Base-by-base conservation (phyloP, 345 rosid species). In the Luvunga scandens region DNA sequence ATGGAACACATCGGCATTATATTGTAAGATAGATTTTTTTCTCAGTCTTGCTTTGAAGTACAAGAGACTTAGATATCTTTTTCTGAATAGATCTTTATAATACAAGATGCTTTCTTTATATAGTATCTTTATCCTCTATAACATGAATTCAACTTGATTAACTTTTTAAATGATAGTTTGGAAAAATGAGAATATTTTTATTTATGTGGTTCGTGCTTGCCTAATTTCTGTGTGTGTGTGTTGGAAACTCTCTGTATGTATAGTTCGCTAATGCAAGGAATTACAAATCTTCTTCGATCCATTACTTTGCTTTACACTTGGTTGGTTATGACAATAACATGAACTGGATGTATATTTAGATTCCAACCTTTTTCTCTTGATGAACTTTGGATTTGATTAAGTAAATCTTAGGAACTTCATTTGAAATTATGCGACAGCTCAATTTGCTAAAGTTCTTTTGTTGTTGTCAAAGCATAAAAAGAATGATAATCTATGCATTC, bases 1-100 rank as follows among this genome's bases (percentile, higher is more conserved):
- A 90, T 78, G 98, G 97, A 64, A 84, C 83, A 59, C 95, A 91
- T 86, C 86, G 79, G 9, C 98, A 94, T 85, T 94, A 90, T 77
- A 89, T 81, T 78, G 97, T 93, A 89, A 93, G 97, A 72, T 64
- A 59, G 3, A 75, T 63, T 21, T 22, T 22, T 22, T 74, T 69
- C 73, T 14, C 3, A 30, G 57, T 53, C 5, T 9, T 24, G 33
- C 6, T 71, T 7, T 45, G 50, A 45, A 13, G 3, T 45, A 45
- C 18, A 13, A 12, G 18, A 45, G 5, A 45, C 1, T 13, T 12
- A 13, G 50, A 45, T 45, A 45, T 45, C 13, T 42, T 36, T 42
- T 45, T 13, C 50, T 45, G 16, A 45, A 45, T 2, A 42, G 53
- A 70, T 48, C 73, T 50, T 42, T 42, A 42, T 42, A 45, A 45